phyloP scores from a whole-genome alignment of 805 yeast species.

The Candida palmyrensis region DNA sequence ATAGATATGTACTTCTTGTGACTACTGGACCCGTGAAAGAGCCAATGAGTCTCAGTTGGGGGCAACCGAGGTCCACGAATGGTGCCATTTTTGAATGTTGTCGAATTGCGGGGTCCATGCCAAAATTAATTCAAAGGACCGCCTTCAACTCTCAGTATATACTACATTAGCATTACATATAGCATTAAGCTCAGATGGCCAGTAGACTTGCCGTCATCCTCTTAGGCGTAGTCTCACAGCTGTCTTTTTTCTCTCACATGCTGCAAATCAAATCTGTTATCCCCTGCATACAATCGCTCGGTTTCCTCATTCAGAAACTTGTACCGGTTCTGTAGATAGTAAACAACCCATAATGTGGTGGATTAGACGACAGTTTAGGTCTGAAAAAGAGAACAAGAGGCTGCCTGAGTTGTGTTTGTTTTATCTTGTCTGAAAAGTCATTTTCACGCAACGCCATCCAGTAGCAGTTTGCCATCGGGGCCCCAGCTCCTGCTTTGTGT shows the following conservation, averaged over 20 bases:
- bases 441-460: neutral
- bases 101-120: neutral
- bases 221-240: no score
- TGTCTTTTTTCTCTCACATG: neutral
- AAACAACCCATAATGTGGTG: neutral
- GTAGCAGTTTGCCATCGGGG: neutral
- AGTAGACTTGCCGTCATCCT: neutral
- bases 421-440: neutral
- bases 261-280: neutral
- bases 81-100: no score
- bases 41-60: neutral
- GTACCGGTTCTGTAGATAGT: neutral
- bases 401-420: neutral
- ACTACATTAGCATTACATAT: neutral
- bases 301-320: slow-evolving; percentile 3
- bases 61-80: neutral
- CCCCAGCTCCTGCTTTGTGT: neutral
- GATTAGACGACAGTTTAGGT: no score
- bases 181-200: neutral
- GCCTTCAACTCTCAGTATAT: no score
- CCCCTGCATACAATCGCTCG: slow-evolving; percentile 2
- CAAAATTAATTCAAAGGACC: no score
- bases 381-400: no score
- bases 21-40: neutral
- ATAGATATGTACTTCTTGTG: neutral